Conservation (phyloP, 2,329 filamentous ascomycete genomes). For the Gremmenia infestans region DNA sequence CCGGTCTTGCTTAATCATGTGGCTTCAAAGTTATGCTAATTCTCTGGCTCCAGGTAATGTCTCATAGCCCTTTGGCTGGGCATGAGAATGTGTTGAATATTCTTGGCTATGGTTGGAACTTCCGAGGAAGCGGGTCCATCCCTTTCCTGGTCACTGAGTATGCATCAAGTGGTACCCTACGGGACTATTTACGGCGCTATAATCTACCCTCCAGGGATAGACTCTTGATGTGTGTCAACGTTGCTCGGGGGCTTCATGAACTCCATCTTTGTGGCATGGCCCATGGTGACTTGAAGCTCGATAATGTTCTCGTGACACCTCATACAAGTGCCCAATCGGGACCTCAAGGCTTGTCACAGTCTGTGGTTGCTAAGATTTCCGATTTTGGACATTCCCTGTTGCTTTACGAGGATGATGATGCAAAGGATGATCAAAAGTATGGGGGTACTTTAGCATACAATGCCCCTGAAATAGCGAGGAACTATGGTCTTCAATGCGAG, state of each 20-base stretch:
- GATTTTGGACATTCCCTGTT: background rate
- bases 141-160: background rate
- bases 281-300: slow-evolving; percentile 12
- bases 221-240: slow-evolving; percentile 1
- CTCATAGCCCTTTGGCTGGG: background rate
- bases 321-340: background rate
- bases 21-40: background rate
- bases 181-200: background rate
- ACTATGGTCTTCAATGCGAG: background rate
- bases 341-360: background rate
- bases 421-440: background rate
- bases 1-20: background rate
- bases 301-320: slow-evolving; percentile 7
- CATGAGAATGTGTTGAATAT: slow-evolving; percentile 1
- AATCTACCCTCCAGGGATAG: background rate
- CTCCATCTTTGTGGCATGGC: slow-evolving; percentile 11
- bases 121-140: background rate
- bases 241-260: slow-evolving; percentile 5
- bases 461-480: background rate
- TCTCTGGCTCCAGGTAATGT: background rate
- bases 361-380: background rate
- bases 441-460: background rate
- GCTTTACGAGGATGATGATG: background rate
- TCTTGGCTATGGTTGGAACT: slow-evolving; percentile 1
- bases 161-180: background rate